A percentile compares a stretch with the other conserved stretches of the same genome.
Conservation (phyloP, 305 asterid species). For the Solanum hybrid region DNA sequence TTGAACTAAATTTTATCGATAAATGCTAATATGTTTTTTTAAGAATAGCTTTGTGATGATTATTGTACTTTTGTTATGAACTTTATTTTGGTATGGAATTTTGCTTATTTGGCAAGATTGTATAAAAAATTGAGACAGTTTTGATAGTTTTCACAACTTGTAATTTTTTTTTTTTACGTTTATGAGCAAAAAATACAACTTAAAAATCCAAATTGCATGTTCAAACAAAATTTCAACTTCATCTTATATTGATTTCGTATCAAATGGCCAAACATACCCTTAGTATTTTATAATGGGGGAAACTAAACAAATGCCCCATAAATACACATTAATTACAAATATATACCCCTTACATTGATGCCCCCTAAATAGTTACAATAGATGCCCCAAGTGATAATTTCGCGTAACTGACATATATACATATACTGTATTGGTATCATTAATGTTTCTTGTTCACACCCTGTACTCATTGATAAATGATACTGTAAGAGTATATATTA, state of each 20-base stretch:
- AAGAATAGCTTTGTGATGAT: not conserved
- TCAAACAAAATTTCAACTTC: not conserved
- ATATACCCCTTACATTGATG: not conserved
- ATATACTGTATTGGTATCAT: not conserved
- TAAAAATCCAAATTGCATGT: not conserved
- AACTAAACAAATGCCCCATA: not conserved
- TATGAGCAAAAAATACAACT: not conserved
- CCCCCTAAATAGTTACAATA: not conserved
- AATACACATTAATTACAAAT: not conserved
- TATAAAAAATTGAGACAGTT: not conserved
- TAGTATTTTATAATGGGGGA: not conserved
- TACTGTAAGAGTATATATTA: too few species aligned
- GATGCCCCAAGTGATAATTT: not conserved
- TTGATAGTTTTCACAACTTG: not conserved
- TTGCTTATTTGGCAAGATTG: too few species aligned
- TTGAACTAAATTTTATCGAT: not conserved
- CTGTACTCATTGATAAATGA: not conserved
- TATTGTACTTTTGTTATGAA: not conserved
- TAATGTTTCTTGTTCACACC: not conserved
- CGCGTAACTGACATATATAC: not conserved
- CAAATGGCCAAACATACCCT: not conserved
- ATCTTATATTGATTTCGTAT: not conserved
- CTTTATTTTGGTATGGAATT: not conserved
- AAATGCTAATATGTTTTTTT: not conserved
- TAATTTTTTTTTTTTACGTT: too few species aligned